Evolutionary conservation across 2,329 filamentous ascomycete species (phyloP).

Genomic region (Diplodia corticola): DNA sequence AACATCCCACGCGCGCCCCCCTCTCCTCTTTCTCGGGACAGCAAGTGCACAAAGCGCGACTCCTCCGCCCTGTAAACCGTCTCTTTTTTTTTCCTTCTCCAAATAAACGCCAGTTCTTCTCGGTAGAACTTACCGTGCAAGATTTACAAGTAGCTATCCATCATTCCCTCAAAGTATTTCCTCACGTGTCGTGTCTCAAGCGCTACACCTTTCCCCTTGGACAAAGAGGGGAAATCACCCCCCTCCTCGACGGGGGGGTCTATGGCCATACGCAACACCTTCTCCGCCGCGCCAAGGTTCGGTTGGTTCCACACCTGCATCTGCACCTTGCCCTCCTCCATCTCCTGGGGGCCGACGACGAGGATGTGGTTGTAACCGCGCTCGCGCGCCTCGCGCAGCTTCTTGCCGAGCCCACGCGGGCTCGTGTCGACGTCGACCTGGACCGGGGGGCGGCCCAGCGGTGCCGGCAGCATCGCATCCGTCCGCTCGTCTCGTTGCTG

Average conservation of each 20-base stretch:
- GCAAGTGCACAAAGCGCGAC: too few species aligned
- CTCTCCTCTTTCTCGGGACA: not conserved
- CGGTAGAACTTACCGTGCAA: not conserved
- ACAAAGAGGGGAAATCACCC: not conserved
- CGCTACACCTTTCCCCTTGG: not conserved
- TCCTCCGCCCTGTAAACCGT: too few species aligned
- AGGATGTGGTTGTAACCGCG: constrained; percentile 74
- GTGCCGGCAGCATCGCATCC: constrained; percentile 42
- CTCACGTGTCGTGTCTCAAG: not conserved
- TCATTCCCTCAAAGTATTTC: constrained; percentile 1
- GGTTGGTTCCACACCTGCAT: constrained; percentile 19
- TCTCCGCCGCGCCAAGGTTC: not conserved
- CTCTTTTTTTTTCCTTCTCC: not conserved
- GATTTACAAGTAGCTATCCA: constrained; percentile 13
- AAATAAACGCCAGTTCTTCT: not conserved
- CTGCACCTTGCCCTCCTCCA: constrained; percentile 25
- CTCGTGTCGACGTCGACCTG: constrained; percentile 70
- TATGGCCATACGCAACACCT: not conserved
- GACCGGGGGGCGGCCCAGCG: constrained; percentile 55
- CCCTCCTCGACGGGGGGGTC: too few species aligned
- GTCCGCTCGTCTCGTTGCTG: constrained; percentile 23
- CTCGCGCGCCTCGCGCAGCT: constrained; percentile 69
- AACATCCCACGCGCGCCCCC: not conserved
- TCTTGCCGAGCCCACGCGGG: constrained; percentile 63
- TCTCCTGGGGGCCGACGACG: constrained; percentile 60